Evolutionary conservation across 2,329 filamentous ascomycete genomes (phyloP), one percentile per base, ranked within the genome.

Genomic region (Fusarium guadeloupense): DNA sequence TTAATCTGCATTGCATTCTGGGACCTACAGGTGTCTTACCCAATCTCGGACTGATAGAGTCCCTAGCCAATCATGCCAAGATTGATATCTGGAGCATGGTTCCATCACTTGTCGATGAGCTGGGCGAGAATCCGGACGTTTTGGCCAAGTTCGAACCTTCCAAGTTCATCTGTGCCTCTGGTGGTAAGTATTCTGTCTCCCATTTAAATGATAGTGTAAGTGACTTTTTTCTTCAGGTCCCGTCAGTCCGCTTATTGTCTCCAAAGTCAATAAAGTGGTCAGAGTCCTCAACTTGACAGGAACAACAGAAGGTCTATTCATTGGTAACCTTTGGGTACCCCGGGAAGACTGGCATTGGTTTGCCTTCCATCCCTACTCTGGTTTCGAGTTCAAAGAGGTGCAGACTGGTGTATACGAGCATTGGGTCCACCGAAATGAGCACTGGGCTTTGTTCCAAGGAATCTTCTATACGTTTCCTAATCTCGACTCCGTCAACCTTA

Each of bases 81-180:
- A 74, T 79, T 25, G 73, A 75, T 28, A 75, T 76, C 13, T 77
- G 75, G 75, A 74, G 70, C 39, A 73, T 77, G 69, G 69, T 77
- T 0, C 75, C 75, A 2, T 76, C 73, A 0, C 68, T 75, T 14
- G 69, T 71, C 1, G 74, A 77, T 16, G 75, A 77, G 48, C 47
- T 71, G 9, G 75, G 63, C 39, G 73, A 72, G 53, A 68, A 58
- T 4, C 72, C 61, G 2, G 71, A 72, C 3, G 59, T 76, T 0
- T 51, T 76, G 42, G 55, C 60, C 19, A 75, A 76, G 40, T 59
- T 76, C 39, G 60, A 61, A 42, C 19, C 58, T 1, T 72, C 74
- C 0, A 75, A 75, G 52, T 75, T 75, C 19, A 73, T 75, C 13
- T 75, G 74, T 31, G 75, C 74, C 14, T 77, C 40, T 37, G 38